Conservation (phyloP, 345 rosid species). For the Balakata baccata region DNA sequence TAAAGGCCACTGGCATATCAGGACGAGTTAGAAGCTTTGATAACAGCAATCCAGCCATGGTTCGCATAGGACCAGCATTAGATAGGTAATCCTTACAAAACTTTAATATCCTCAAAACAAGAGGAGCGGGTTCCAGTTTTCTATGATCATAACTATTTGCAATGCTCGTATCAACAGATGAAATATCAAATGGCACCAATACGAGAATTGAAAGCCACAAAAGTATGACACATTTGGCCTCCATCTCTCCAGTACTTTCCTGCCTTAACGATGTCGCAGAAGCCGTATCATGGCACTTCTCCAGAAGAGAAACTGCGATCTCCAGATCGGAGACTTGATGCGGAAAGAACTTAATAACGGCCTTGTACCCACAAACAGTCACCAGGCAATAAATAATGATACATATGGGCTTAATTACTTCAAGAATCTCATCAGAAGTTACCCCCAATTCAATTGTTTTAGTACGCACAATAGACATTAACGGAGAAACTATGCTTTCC, state of each 20-base stretch:
- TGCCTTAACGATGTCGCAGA: constrained; percentile 66
- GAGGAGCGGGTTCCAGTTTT: constrained; percentile 58
- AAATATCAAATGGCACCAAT: constrained; percentile 87
- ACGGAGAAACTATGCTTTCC: constrained; percentile 75
- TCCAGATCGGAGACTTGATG: constrained; percentile 93
- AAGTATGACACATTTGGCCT: constrained; percentile 78
- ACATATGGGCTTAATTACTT: constrained; percentile 68
- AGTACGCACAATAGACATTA: constrained; percentile 67
- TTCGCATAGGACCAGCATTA: constrained; percentile 90
- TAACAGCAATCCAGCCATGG: constrained; percentile 77
- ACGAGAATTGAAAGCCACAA: constrained; percentile 94
- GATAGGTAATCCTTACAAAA: constrained; percentile 86
- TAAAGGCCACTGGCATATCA: constrained; percentile 80
- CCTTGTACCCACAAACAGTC: constrained; percentile 88
- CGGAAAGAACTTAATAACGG: constrained; percentile 82
- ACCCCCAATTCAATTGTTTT: constrained; percentile 50
- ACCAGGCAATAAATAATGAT: constrained; percentile 76
- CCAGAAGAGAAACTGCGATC: constrained; percentile 78
- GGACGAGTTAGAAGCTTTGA: constrained; percentile 88
- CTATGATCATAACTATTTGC: constrained; percentile 35
- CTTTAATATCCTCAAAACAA: constrained; percentile 65
- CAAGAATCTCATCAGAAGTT: constrained; percentile 50
- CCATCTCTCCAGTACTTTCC: constrained; percentile 98
- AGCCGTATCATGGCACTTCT: constrained; percentile 62
- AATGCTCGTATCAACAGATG: constrained; percentile 80